Base-by-base conservation (phyloP, 805 yeast genomes). In the Candida endomychidarum region DNA sequence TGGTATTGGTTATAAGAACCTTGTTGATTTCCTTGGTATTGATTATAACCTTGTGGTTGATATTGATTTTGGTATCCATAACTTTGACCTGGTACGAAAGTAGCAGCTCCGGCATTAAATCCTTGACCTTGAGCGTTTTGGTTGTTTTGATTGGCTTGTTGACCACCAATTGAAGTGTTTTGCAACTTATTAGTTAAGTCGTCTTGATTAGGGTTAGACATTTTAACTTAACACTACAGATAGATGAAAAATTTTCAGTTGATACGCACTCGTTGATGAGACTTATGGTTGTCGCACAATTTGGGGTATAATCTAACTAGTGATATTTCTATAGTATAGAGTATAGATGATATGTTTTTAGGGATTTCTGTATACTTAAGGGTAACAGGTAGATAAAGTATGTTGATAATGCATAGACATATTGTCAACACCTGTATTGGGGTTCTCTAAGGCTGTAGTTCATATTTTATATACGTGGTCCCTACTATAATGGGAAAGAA, bases 31-130 rank as follows among this genome's bases (percentile, higher is more conserved):
- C 34, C 39, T 33, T 46, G 44, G 32, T 51, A 40, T 12, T 42
- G 42, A 19, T 16, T 18, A 7, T 23, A 14, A 6, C 37, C 37
- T 34, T 34, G 37, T 23, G 39, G 43, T 12, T 43, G 39, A 28
- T 42, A 44, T 38, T 46, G 47, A 40, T 42, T 26, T 15, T 32
- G 25, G 39, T 41, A 52, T 41, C 42, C 47, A 38, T 16, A 63
- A 43, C 42, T 54, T 69, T 28, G 57, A 27, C 50, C 61, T 25
- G 80, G 79, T 40, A 74, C 76, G 58, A 77, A 77, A 10, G 70
- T 69, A 8, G 75, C 74, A 26, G 65, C 67, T 46, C 65, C 69
- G 21, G 84, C 79, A 50, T 80, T 75, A 61, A 54, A 78, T 36
- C 56, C 39, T 19, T 37, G 34, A 9, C 15, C 18, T 5, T 25